These are phyloP conservation scores for Flaveria bidentis DNA, from an alignment of 129 eudicot species.

Conservation along the genomic window DNA sequence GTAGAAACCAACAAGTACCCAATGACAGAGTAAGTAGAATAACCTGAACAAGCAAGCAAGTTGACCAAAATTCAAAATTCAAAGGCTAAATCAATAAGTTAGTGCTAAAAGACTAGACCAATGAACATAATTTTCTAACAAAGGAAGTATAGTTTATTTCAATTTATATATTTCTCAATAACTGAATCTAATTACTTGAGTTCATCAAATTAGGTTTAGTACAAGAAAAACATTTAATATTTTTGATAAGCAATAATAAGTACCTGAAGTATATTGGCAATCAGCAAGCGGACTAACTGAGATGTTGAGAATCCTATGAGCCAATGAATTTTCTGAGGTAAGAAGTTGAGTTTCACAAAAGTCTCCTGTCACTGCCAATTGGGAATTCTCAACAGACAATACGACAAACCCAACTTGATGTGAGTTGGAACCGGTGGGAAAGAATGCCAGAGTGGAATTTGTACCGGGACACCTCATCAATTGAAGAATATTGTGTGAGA, in stretches of 20 bases:
- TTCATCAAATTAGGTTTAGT: too few relatives aligned
- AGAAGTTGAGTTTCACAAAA: constrained; percentile 25
- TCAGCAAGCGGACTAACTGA: constrained; percentile 38
- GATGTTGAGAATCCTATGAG: constrained; percentile 41
- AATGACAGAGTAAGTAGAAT: constrained; percentile 29
- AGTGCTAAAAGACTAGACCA: neutral
- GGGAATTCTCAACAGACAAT: constrained; percentile 30
- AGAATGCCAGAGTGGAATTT: constrained; percentile 38
- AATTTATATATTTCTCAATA: too few relatives aligned
- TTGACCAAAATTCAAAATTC: neutral
- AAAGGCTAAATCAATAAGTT: constrained; percentile 8
- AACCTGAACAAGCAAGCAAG: constrained; percentile 26
- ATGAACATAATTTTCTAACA: neutral
- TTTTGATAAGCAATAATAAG: neutral
- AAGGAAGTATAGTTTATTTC: neutral
- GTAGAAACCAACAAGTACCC: constrained; percentile 56
- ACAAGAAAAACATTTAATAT: too few relatives aligned
- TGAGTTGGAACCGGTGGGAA: constrained; percentile 48
- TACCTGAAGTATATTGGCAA: constrained; percentile 28
- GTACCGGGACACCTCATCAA: constrained; percentile 40
- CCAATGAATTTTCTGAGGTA: neutral
- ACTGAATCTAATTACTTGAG: too few relatives aligned
- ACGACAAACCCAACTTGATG: constrained; percentile 52
- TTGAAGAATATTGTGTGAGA: constrained; percentile 39
- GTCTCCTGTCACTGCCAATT: constrained; percentile 23